These are phyloP conservation scores for Trichophyton schoenleinii DNA, from an alignment of 2,329 filamentous ascomycete species.

Conservation along the genomic window DNA sequence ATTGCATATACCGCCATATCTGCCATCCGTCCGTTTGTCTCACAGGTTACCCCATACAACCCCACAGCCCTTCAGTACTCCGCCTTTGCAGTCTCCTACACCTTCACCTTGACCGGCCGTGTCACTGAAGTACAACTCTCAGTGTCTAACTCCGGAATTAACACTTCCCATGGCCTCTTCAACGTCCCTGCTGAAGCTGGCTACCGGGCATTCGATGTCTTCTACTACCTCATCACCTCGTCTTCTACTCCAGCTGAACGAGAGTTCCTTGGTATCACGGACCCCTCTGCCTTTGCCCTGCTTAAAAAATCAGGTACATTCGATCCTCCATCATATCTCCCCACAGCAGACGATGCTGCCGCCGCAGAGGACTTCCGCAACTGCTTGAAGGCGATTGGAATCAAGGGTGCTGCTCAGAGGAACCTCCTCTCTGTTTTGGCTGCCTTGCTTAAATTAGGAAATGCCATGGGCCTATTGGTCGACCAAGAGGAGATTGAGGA, in stretches of 20 bases:
- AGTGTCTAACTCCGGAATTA: constrained; percentile 75
- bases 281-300: constrained; percentile 62
- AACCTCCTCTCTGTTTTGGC: constrained; percentile 77
- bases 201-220: constrained; percentile 89
- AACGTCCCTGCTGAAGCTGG: constrained; percentile 67
- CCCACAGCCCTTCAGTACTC: constrained; percentile 71
- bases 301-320: constrained; percentile 77
- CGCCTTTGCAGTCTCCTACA: constrained; percentile 68
- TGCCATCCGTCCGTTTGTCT: constrained; percentile 72
- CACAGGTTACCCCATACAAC: constrained; percentile 78
- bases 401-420: constrained; percentile 72
- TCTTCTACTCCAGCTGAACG: constrained; percentile 78
- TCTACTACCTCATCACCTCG: constrained; percentile 92
- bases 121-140: constrained; percentile 63
- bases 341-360: constrained; percentile 82
- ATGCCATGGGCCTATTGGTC: constrained; percentile 71
- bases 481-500: constrained; percentile 76
- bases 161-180: constrained; percentile 67
- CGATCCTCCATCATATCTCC: constrained; percentile 72
- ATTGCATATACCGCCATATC: constrained; percentile 66
- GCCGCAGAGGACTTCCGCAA: constrained; percentile 85
- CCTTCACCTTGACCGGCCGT: constrained; percentile 66
- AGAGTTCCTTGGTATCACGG: constrained; percentile 72
- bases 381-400: constrained; percentile 79
- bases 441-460: constrained; percentile 79